Percentiles rank a stretch among this genome's conserved stretches.
Evolutionary conservation across 345 rosid species (phyloP).

Genomic region (Durio zibethinus): DNA sequence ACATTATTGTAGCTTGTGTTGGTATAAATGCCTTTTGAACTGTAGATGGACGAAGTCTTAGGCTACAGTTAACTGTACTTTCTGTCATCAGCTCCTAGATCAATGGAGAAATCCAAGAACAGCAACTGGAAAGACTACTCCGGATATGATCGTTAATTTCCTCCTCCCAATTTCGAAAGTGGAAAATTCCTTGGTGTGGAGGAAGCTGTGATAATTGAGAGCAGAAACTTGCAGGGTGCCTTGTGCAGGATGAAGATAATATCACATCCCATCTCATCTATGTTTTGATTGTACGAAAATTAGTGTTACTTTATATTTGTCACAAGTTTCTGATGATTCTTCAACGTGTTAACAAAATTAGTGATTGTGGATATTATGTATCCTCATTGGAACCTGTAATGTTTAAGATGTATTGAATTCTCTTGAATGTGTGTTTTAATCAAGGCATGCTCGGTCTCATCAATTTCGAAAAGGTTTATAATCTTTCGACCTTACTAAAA

Average conservation of each 20-base stretch:
- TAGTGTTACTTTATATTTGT: slow-evolving; percentile 7
- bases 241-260: not conserved
- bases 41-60: not conserved
- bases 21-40: not conserved
- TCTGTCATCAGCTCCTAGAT: slow-evolving; percentile 51
- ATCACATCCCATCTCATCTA: not conserved
- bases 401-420: not conserved
- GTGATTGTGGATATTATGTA: not conserved
- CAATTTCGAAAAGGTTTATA: too few relatives aligned
- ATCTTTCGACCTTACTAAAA: too few relatives aligned
- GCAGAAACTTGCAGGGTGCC: not conserved
- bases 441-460: too few relatives aligned
- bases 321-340: slow-evolving; percentile 14
- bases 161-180: not conserved
- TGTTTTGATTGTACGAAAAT: slow-evolving; percentile 20
- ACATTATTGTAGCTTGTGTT: not conserved
- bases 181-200: not conserved
- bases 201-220: not conserved
- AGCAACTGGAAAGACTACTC: slow-evolving; percentile 25
- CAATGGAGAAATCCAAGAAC: slow-evolving; percentile 59
- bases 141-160: not conserved
- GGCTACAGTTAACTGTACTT: not conserved
- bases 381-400: slow-evolving; percentile 3
- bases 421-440: slow-evolving; percentile 1
- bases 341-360: slow-evolving; percentile 9